Conservation (phyloP, 345 rosid genomes). For the Clarkia xantiana region DNA sequence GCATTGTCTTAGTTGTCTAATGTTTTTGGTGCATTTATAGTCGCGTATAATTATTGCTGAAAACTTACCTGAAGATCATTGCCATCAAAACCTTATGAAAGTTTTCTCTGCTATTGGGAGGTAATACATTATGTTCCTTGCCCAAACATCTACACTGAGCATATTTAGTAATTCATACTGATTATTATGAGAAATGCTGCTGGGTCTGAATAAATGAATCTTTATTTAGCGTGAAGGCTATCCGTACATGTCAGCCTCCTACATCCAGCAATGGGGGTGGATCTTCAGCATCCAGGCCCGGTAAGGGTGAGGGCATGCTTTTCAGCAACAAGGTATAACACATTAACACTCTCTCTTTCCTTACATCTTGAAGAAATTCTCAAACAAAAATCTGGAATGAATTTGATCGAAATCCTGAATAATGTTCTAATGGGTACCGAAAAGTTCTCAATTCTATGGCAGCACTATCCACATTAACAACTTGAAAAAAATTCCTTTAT, state of each 20-base stretch:
- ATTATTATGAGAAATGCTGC: too few relatives aligned
- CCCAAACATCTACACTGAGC: too few relatives aligned
- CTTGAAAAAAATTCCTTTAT: too few relatives aligned
- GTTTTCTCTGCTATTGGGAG: constrained; percentile 91
- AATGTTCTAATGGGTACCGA: too few relatives aligned
- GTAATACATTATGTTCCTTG: constrained; percentile 16
- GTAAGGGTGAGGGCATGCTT: constrained; percentile 62
- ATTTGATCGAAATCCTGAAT: too few relatives aligned
- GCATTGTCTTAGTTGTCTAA: not conserved
- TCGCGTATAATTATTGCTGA: constrained; percentile 93
- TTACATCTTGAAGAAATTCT: too few relatives aligned
- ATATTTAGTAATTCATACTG: too few relatives aligned
- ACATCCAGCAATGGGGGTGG: constrained; percentile 31
- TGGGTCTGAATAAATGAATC: not conserved
- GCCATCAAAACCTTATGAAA: constrained; percentile 93
- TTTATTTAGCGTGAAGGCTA: constrained; percentile 66
- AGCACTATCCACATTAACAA: too few relatives aligned
- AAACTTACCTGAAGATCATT: constrained; percentile 97
- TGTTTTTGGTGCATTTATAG: constrained; percentile 21
- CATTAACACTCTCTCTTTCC: too few relatives aligned
- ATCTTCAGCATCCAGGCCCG: constrained; percentile 59
- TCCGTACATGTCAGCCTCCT: constrained; percentile 94
- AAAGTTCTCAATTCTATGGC: too few relatives aligned
- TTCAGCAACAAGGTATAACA: constrained; percentile 77
- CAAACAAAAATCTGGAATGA: too few relatives aligned